Evolutionary conservation across 169 alveolate genomes (phyloP), one percentile per base, ranked within the genome.

Genomic region (Eimeria necatrix): DNA sequence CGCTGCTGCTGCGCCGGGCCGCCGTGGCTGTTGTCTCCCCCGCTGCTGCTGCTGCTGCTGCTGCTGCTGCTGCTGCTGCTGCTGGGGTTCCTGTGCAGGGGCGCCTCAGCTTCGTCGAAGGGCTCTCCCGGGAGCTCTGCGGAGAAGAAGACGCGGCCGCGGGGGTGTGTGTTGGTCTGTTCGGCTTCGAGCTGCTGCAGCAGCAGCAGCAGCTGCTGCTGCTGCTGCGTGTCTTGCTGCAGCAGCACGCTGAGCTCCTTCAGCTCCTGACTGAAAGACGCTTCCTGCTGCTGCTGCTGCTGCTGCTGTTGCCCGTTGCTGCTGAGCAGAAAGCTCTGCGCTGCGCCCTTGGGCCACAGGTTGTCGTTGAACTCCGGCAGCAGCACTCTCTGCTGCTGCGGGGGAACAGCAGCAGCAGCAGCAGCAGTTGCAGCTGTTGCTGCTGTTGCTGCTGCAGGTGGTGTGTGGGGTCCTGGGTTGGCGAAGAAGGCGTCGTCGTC

Each of bases 81-180:
- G 83, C 51, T 71, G 18, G 18, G 4, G 41, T 22, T 5, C 18
- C 61, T 26, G 12, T 20, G 26, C 87, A 22, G 12, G 0, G 64
- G 3, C 2, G 20, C 46, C 61, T 49, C 56, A 20, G 14, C 61
- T 4, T 76, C 64, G 0, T 16, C 61, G 61, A 0, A 12, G 41
- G 22, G 12, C 18, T 10, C 59, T 49, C 64, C 87, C 0, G 87
- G 87, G 49, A 46, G 59, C 24, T 76, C 87, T 0, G 87, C 61
- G 0, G 87, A 76, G 61, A 76, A 76, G 61, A 46, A 76, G 46
- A 76, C n/a, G 18, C 87, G 87, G 18, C 87, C 87, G 4, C 64
- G 61, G 14, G 52, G 87, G 4, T 8, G 26, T 6, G 61, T 60
- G 12, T 8, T 32, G 61, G 26, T 56, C 61, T 76, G 48, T n/a